A percentile compares a stretch with the other conserved stretches of the same genome.
Evolutionary conservation across 192 early-diverging fungal genomes (phyloP).

Genomic region (Neocallimastix lanati): DNA sequence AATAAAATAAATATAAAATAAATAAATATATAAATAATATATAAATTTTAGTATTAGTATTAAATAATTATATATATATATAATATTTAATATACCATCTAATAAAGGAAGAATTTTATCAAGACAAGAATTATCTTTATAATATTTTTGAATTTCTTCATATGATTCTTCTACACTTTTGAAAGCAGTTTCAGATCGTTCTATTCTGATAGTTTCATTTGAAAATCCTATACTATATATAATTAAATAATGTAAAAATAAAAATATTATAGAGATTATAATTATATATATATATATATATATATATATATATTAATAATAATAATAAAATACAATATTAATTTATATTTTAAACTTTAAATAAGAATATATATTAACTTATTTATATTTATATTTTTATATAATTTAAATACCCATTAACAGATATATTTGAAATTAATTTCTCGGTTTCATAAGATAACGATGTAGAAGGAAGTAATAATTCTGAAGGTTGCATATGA

Average conservation of each 20-base stretch:
- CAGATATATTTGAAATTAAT: slow-evolving; percentile 7
- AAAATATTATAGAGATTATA: no score
- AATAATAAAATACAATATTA: no score
- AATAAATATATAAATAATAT: no score
- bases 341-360: no score
- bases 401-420: neutral
- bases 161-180: neutral
- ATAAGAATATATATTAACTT: no score
- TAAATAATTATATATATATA: no score
- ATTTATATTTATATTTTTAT: no score
- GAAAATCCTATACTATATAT: neutral
- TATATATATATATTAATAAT: no score
- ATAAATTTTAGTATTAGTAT: no score
- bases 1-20: no score
- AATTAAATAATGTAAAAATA: no score
- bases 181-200: neutral
- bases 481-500: slow-evolving; percentile 44
- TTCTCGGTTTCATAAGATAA: slow-evolving; percentile 40
- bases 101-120: neutral
- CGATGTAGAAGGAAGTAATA: slow-evolving; percentile 28
- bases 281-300: no score
- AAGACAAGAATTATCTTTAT: neutral
- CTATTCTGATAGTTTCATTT: neutral
- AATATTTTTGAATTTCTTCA: neutral
- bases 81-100: neutral